Evolutionary conservation across 2,329 filamentous ascomycete genomes (phyloP), one percentile per base, ranked within the genome.

Genomic region (Calonectria henricotiae): DNA sequence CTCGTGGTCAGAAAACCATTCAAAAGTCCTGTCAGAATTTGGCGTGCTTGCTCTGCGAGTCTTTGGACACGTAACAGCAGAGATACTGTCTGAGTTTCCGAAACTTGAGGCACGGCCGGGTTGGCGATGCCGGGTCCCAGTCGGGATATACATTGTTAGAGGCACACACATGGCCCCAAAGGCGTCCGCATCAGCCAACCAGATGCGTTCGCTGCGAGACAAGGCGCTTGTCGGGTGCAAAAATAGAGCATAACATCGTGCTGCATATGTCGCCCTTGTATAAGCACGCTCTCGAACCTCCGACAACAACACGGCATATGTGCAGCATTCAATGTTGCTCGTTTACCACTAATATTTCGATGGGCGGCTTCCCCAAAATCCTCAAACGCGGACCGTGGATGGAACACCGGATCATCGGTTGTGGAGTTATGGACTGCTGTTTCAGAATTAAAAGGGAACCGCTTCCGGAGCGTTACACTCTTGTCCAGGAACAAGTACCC

Each of bases 361-460:
- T 27, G 8, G 15, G 49, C 30, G 49, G 20, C 32, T 37, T 60
- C 41, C 6, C 55, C 12, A 30, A 12, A 27, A 43, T n/a, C 20
- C 35, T 37, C 37, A 64, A 51, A 32, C 37, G n/a, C 46, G 46
- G 46, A 41, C 35, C 46, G 62, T 54, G 62, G 62, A 41, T 61
- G 55, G 37, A 60, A 43, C 55, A 23, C 55, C 35, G 55, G 35
- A 60, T 30, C 23, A 30, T 30, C 35, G 55, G 55, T 60, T 41
- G 37, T 39, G 55, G 55, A 60, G 30, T 12, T 17, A 39, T 39
- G 37, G 58, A 20, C 17, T 32, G 41, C 27, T 25, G 62, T 64
- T 64, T 64, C 62, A 64, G 37, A 64, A 54, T 39, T 39, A 44
- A 54, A 43, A 43, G 35, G 46, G 46, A 51, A 20, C 11, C 46